Evolutionary conservation across 257 asterid genomes (phyloP).

Genomic region (Paraleonurus japonicus): DNA sequence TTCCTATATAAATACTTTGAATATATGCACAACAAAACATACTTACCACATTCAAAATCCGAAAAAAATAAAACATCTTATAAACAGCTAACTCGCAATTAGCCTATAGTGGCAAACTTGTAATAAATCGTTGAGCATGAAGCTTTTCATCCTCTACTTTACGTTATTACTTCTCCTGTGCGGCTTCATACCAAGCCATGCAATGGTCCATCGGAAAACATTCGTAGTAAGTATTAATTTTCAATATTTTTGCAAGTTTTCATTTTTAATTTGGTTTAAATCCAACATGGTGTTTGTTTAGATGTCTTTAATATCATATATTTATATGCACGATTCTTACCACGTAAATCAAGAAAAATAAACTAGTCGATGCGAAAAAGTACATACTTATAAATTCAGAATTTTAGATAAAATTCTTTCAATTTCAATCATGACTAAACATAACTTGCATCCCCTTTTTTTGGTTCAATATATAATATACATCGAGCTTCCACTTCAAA

Average conservation of each 20-base stretch:
- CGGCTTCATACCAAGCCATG: conserved; percentile 23
- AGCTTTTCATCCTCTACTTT: conserved; percentile 7
- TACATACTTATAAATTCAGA: too few species aligned
- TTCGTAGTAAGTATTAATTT: conserved; percentile 27
- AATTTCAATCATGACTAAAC: neutral
- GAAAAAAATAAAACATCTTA: neutral
- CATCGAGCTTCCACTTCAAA: too few species aligned
- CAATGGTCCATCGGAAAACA: conserved; percentile 26
- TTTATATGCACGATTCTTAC: neutral
- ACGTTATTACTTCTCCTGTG: conserved; percentile 20
- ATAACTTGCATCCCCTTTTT: neutral
- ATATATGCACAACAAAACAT: neutral
- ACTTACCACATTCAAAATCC: neutral
- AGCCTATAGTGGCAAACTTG: neutral
- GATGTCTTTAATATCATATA: neutral
- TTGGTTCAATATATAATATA: too few species aligned
- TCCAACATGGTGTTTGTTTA: neutral
- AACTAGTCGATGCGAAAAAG: too few species aligned
- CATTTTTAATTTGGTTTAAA: neutral
- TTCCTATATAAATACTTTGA: conserved; percentile 22
- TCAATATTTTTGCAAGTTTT: neutral
- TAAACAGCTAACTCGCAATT: neutral
- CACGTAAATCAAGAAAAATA: too few species aligned
- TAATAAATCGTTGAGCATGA: conserved; percentile 18
- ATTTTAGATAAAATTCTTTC: too few species aligned